These are phyloP conservation scores for Pythium dissimile DNA, from an alignment of 352 stramenopile species.

Conservation along the genomic window DNA sequence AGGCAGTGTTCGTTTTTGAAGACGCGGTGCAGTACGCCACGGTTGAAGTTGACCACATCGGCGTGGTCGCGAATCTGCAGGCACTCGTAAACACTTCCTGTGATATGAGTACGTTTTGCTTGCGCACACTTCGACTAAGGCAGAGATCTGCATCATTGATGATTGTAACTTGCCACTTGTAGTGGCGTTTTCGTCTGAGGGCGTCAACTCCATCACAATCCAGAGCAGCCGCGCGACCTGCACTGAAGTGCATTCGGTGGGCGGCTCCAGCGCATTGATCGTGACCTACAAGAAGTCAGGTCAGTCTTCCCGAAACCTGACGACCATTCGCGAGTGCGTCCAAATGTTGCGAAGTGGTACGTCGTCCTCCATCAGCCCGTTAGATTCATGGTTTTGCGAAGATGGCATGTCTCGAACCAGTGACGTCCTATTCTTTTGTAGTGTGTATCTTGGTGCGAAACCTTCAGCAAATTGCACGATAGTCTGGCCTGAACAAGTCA, in stretches of 20 bases:
- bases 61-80: conserved; percentile 88
- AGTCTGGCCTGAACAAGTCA: no score
- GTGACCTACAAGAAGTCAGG: conserved; percentile 84
- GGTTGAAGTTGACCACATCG: conserved; percentile 88
- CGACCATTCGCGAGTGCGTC: conserved; percentile 79
- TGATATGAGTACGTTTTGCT: conserved; percentile 79
- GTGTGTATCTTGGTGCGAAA: conserved; percentile 66
- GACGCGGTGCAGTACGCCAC: conserved; percentile 78
- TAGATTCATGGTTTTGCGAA: neutral
- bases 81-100: conserved; percentile 79
- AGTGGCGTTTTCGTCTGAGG: conserved; percentile 84
- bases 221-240: conserved; percentile 81
- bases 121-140: no score
- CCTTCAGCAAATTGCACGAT: conserved; percentile 62
- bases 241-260: conserved; percentile 85
- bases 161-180: neutral
- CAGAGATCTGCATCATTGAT: neutral
- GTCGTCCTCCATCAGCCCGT: neutral
- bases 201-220: conserved; percentile 84
- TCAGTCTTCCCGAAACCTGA: conserved; percentile 58
- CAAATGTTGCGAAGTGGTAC: conserved; percentile 72
- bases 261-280: conserved; percentile 76
- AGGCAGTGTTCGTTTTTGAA: conserved; percentile 88
- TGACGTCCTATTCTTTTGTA: conserved; percentile 17
- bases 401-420: no score